These are phyloP conservation scores for Saxispiralis lemnorum DNA, from an alignment of 495 filamentous ascomycete species.

Conservation along the genomic window DNA sequence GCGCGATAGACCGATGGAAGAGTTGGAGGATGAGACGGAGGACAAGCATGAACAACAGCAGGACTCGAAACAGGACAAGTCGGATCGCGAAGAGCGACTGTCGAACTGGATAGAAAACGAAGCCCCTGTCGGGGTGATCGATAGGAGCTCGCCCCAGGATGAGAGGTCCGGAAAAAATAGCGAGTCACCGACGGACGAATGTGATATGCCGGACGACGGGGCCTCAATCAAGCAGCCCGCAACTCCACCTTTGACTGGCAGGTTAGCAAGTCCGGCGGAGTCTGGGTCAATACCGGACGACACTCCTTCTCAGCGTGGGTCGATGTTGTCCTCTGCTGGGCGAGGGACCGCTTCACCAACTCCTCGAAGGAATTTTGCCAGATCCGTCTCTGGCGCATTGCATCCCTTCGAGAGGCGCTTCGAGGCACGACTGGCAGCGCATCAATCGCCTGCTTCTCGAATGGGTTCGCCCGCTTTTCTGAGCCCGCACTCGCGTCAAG, in stretches of 20 bases:
- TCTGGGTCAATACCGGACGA: conserved; percentile 70
- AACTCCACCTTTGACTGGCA: conserved; percentile 5
- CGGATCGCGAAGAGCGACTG: neutral
- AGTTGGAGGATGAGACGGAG: neutral
- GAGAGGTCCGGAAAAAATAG: too few relatives aligned
- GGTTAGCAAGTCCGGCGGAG: conserved; percentile 21
- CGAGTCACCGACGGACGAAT: neutral
- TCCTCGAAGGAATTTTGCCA: conserved; percentile 18
- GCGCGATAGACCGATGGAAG: conserved; percentile 3
- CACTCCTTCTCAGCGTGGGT: conserved; percentile 75
- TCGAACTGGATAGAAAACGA: too few relatives aligned
- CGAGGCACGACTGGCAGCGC: conserved; percentile 61
- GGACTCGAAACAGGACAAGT: neutral
- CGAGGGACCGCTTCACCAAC: conserved; percentile 40
- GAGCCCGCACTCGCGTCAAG: conserved; percentile 54
- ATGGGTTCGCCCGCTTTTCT: conserved; percentile 66
- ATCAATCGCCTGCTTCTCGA: conserved; percentile 41
- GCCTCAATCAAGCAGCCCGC: neutral
- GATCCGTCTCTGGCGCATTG: conserved; percentile 56
- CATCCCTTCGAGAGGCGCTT: conserved; percentile 89
- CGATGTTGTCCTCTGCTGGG: conserved; percentile 55
- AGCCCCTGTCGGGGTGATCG: too few relatives aligned
- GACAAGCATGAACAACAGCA: neutral
- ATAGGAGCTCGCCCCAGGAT: too few relatives aligned
- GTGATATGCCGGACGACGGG: neutral